Evolutionary conservation across 106 monocot genomes (phyloP), one percentile per base, ranked within the genome.

Genomic region (Acorus calamus): DNA sequence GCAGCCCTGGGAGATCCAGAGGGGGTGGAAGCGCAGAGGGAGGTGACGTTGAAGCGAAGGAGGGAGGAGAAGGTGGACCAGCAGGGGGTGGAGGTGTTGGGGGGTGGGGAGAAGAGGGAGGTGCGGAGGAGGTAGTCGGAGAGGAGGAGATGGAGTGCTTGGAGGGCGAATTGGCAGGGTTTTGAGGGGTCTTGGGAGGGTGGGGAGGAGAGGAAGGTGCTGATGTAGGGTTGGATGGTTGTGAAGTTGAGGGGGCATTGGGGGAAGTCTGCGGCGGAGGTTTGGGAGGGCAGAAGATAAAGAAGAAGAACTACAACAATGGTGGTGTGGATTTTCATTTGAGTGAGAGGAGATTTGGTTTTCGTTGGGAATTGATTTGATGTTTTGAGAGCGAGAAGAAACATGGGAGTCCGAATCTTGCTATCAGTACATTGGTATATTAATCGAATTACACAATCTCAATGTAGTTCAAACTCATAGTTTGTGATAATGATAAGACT

Each of bases 171-270:
- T 55, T 57, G 47, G 72, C 92, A 92, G 56, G 59, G 79, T 53
- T 57, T 60, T 13, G 66, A 14, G 66, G 53, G 53, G 61, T 70
- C 67, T 3, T 66, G 5, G 4, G 50, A 6, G 3, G 77, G 65
- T 6, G 71, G 46, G 46, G 60, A 28, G 11, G 60, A 42, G 8
- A 58, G 9, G 2, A 83, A 60, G 4, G 65, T 11, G 51, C 58
- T 12, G 41, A 81, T 47, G 74, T 67, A 84, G 12, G 78, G 76
- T 12, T 77, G 58, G 4, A 87, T 74, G 55, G 84, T 11, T 58
- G 71, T 66, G 77, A 92, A 92, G 70, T 92, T 67, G 4, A 92
- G 77, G 0, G 92, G 87, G 69, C 92, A 92, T 28, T 28, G 28
- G 2, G 66, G 2, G 46, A 57, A 8, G 58, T 59, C 46, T 52